Evolutionary conservation across 495 filamentous ascomycete genomes (phyloP), one percentile per base, ranked within the genome.

Genomic region (Tuber microsphaerosporum): DNA sequence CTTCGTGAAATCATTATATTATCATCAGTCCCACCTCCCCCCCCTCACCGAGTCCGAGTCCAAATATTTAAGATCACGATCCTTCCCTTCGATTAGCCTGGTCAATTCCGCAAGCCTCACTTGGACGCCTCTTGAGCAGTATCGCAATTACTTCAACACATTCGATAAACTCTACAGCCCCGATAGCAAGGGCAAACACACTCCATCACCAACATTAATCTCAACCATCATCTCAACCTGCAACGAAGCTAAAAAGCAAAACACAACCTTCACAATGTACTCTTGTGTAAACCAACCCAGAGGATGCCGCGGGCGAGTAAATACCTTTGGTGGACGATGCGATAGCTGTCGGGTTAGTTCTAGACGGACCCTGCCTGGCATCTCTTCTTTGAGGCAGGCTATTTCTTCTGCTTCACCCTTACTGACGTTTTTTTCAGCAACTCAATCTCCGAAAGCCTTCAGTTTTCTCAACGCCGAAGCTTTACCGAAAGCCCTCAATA

Each of bases 241-340:
- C 69, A 41, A 76, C 44, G 20, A n/a, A 44, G 43, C n/a, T 22
- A 34, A 42, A 39, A 75, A 31, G 46, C 41, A 48, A 70, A 76
- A 19, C 34, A 68, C 71, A 61, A 56, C 70, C 68, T 56, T 43
- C 69, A 79, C 76, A 74, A 83, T 83, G 81, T 83, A 83, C 76
- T 83, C 81, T 37, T 83, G 81, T 44, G 79, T 83, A 73, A 83
- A 83, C 26, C 81, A 83, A 69, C 79, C 81, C 34, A 71, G 81
- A 76, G 81, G 81, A 77, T 83, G 81, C 73, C 81, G 81, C 51
- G 81, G 81, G 41, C 79, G 81, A 70, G 81, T 83, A 74, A 83
- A 83, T 45, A 77, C 73, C 44, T 51, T 75, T 41, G 79, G 79
- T 69, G 79, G 79, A 42, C 81, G 81, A 20, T 83, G 81, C 70